phyloP scores from a whole-genome alignment of 2,329 filamentous ascomycete species.

The Neoascochyta sp. region DNA sequence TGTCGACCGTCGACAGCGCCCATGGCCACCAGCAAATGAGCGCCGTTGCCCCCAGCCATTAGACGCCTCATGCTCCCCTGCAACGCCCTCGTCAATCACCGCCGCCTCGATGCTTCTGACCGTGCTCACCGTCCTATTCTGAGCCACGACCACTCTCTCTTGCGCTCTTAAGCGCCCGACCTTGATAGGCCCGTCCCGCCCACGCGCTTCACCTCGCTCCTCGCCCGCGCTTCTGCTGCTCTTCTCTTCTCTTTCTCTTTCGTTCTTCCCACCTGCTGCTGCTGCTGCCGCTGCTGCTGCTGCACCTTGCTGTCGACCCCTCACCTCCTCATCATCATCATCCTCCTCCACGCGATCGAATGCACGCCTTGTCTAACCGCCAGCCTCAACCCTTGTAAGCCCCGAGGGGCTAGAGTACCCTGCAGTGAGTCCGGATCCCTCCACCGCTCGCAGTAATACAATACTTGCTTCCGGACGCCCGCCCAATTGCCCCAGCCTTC shows the following conservation, averaged over 20 bases:
- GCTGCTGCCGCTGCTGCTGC: no score
- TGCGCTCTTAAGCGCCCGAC: conserved; percentile 37
- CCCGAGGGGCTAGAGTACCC: conserved; percentile 38
- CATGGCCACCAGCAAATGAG: conserved; percentile 26
- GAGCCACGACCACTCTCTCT: conserved; percentile 33
- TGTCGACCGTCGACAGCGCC: no score
- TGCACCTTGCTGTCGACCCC: conserved; percentile 4
- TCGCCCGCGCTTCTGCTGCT: conserved; percentile 32
- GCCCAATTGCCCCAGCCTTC: no score
- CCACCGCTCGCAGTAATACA: no score
- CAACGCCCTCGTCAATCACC: conserved; percentile 21
- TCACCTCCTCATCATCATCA: conserved; percentile 7
- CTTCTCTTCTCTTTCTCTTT: conserved; percentile 20
- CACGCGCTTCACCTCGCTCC: conserved; percentile 30
- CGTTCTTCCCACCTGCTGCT: no score
- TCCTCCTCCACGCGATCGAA: conserved; percentile 41
- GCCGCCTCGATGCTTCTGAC: conserved; percentile 22
- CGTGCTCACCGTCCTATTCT: conserved; percentile 36
- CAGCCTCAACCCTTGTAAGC: conserved; percentile 33
- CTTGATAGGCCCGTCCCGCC: conserved; percentile 33
- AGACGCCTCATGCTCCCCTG: conserved; percentile 31
- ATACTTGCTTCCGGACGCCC: no score
- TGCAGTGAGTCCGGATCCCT: conserved; percentile 38
- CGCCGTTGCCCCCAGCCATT: conserved; percentile 27
- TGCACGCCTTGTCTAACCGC: conserved; percentile 39